Evolutionary conservation across 345 rosid species (phyloP).

Genomic region (Garcia nutans): DNA sequence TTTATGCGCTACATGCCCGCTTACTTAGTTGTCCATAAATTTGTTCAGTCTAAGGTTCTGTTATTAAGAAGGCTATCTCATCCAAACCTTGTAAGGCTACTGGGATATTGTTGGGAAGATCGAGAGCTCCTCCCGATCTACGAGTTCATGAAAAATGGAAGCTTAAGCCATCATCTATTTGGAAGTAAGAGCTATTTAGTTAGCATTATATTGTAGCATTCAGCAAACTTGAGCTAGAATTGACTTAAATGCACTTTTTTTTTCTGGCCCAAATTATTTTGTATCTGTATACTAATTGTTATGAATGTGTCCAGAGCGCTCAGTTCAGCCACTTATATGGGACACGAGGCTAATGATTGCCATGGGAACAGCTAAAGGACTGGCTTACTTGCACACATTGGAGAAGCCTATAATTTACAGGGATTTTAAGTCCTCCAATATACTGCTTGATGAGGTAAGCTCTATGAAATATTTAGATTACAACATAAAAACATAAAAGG

Average conservation of each 20-base stretch:
- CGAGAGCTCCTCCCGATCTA: not conserved
- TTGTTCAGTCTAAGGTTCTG: not conserved
- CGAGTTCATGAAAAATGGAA: conserved; percentile 21
- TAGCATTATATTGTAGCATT: not conserved
- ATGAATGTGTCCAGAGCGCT: not conserved
- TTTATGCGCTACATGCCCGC: not conserved
- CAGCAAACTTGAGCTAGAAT: not conserved
- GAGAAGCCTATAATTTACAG: not conserved
- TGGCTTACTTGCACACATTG: not conserved
- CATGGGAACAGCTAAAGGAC: not conserved
- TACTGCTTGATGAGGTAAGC: conserved; percentile 1
- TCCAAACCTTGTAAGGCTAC: conserved; percentile 6
- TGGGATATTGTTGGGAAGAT: conserved; percentile 15
- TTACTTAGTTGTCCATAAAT: not conserved
- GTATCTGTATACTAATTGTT: not conserved
- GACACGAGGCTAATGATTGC: not conserved
- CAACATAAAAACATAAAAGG: not conserved
- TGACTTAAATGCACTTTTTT: not conserved
- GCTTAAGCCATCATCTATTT: conserved; percentile 12
- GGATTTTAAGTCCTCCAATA: not conserved
- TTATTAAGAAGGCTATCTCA: not conserved
- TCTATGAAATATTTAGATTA: not conserved
- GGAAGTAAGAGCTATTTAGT: conserved; percentile 4
- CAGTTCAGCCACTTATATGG: not conserved
- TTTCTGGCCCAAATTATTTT: not conserved